phyloP scores from a whole-genome alignment of 2,329 filamentous ascomycete genomes.

The Alternaria alternata region DNA sequence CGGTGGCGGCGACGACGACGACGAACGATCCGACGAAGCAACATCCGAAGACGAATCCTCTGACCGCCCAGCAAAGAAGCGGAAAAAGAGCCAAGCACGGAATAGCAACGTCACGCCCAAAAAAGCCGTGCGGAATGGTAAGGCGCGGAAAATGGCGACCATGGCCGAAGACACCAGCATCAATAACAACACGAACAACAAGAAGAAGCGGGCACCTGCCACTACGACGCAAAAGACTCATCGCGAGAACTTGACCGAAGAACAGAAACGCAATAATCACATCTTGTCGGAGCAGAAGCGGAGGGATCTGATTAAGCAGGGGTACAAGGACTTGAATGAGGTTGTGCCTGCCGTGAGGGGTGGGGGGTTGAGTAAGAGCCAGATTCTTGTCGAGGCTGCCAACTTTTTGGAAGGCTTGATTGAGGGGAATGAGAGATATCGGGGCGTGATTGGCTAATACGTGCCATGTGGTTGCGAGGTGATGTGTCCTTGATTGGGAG shows the following conservation, averaged over 20 bases:
- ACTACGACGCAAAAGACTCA: conserved; percentile 38
- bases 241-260: conserved; percentile 72
- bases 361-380: conserved; percentile 84
- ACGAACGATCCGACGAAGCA: conserved; percentile 36
- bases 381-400: conserved; percentile 76
- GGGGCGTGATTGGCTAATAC: conserved; percentile 6
- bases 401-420: conserved; percentile 80
- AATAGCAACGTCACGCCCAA: conserved; percentile 18
- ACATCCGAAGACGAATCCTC: conserved; percentile 34
- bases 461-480: too few relatives aligned
- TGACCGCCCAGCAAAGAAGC: conserved; percentile 31
- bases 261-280: conserved; percentile 85
- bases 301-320: conserved; percentile 79
- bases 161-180: conserved; percentile 17
- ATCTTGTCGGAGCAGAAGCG: conserved; percentile 89
- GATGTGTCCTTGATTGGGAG: too few relatives aligned
- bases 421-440: conserved; percentile 64
- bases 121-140: conserved; percentile 32
- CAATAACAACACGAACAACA: conserved; percentile 26
- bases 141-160: conserved; percentile 33
- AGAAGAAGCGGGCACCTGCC: conserved; percentile 39
- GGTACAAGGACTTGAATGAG: conserved; percentile 80
- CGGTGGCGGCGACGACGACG: conserved; percentile 38
- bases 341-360: conserved; percentile 78
- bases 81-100: conserved; percentile 32